Conservation (phyloP, 2,329 filamentous ascomycete species). For the Curvularia hawaiiensis region DNA sequence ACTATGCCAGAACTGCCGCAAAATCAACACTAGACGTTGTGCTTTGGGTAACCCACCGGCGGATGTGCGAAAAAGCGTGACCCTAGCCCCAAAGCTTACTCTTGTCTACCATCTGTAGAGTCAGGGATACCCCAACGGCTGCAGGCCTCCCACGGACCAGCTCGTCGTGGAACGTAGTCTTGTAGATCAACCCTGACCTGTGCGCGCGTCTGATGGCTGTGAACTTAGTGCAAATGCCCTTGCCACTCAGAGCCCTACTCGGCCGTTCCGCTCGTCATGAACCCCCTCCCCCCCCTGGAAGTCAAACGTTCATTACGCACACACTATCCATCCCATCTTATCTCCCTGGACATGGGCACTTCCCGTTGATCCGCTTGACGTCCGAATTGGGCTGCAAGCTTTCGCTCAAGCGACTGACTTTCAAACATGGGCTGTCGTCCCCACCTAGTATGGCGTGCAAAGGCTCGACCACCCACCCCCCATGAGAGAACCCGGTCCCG, state of each 20-base stretch:
- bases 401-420: slow-evolving; percentile 20
- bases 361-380: slow-evolving; percentile 26
- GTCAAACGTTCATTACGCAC: slow-evolving; percentile 23
- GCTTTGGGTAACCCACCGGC: slow-evolving; percentile 21
- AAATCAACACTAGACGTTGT: slow-evolving; percentile 14
- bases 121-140: slow-evolving; percentile 30
- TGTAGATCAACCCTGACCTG: slow-evolving; percentile 39
- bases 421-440: slow-evolving; percentile 30
- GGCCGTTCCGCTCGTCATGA: slow-evolving; percentile 15
- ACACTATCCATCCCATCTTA: slow-evolving; percentile 25
- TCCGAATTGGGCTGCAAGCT: slow-evolving; percentile 25
- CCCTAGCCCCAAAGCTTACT: slow-evolving; percentile 25
- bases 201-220: slow-evolving; percentile 29
- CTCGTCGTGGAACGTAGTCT: slow-evolving; percentile 38
- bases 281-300: slow-evolving; percentile 13
- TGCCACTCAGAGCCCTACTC: slow-evolving; percentile 1
- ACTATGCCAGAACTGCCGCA: not conserved
- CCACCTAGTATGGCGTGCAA: slow-evolving; percentile 26
- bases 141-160: slow-evolving; percentile 34
- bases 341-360: slow-evolving; percentile 18
- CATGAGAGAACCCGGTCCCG: slow-evolving; percentile 24
- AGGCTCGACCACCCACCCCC: slow-evolving; percentile 28
- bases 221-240: slow-evolving; percentile 19
- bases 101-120: slow-evolving; percentile 15
- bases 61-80: slow-evolving; percentile 10